A percentile compares a stretch with the other conserved stretches of the same genome.
phyloP scores from a whole-genome alignment of 495 filamentous ascomycete species.

The Cryomyces minteri region DNA sequence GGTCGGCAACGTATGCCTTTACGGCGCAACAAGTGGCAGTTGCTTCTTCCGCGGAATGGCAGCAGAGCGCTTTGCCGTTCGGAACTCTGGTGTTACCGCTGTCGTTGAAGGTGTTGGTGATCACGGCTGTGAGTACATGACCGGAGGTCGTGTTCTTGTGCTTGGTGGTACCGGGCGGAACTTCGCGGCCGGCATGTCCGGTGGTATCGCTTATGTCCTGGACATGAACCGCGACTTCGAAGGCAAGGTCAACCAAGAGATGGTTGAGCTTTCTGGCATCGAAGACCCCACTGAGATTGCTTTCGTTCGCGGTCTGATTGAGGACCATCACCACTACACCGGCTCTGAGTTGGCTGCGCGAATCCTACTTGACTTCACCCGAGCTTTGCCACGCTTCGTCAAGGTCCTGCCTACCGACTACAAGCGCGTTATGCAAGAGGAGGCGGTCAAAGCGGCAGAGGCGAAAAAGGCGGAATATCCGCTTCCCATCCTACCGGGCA shows the following conservation, averaged over 20 bases:
- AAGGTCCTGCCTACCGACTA: conserved; percentile 95
- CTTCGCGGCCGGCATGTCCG: conserved; percentile 98
- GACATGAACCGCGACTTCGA: conserved; percentile 86
- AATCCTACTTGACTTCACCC: conserved; percentile 90
- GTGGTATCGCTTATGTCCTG: conserved; percentile 93
- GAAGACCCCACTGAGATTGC: conserved; percentile 88
- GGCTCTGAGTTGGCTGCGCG: conserved; percentile 93
- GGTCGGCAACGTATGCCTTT: conserved; percentile 92
- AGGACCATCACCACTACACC: conserved; percentile 98
- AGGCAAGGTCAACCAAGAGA: conserved; percentile 92
- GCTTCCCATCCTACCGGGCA: conserved; percentile 57
- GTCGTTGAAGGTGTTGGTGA: conserved; percentile 97
- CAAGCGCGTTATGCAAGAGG: conserved; percentile 81
- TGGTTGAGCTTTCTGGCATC: conserved; percentile 84
- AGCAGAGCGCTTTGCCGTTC: conserved; percentile 93
- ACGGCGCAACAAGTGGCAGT: conserved; percentile 83
- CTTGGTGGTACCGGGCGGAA: conserved; percentile 93
- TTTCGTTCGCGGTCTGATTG: conserved; percentile 81
- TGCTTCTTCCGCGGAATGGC: conserved; percentile 98
- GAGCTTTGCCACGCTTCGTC: conserved; percentile 79
- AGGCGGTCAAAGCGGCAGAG: conserved; percentile 67
- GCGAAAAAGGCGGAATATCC: conserved; percentile 72
- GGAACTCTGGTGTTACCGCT: conserved; percentile 92
- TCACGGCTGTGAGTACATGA: conserved; percentile 99
- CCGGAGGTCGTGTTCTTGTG: conserved; percentile 80